Conservation (phyloP, 441 rosid species). For the Isatis lusitanica region DNA sequence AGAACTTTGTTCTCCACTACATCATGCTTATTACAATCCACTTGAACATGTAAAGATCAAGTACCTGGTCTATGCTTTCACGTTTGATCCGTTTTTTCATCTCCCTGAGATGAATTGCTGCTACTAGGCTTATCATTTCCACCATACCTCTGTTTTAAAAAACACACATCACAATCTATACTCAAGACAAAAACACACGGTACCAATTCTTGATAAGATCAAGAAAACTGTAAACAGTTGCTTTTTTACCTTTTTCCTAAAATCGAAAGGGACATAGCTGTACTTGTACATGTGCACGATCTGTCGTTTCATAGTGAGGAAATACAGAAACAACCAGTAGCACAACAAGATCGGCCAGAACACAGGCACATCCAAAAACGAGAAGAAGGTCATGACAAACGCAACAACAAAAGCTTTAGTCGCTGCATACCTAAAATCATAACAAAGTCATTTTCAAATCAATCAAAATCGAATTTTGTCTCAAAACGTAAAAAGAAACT, state of each 20-base stretch:
- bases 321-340: conserved; percentile 59
- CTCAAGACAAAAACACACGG: background rate
- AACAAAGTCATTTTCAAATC: background rate
- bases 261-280: conserved; percentile 47
- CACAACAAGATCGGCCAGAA: conserved; percentile 63
- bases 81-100: background rate
- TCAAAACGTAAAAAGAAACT: background rate
- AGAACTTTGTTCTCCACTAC: background rate
- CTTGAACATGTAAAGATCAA: background rate
- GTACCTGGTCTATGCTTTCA: conserved; percentile 5
- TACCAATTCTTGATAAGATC: background rate
- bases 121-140: conserved; percentile 26
- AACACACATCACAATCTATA: background rate
- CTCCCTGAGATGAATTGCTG: conserved; percentile 18
- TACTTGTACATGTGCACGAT: conserved; percentile 54
- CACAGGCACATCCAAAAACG: conserved; percentile 62
- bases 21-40: background rate
- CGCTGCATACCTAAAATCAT: conserved; percentile 48
- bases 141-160: conserved; percentile 21
- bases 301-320: conserved; percentile 53
- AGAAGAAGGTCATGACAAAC: conserved; percentile 56
- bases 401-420: conserved; percentile 59
- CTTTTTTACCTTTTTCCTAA: conserved; percentile 22
- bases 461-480: background rate
- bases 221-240: background rate